Evolutionary conservation across 805 yeast genomes (phyloP).

Genomic region (Lachancea nothofagi): DNA sequence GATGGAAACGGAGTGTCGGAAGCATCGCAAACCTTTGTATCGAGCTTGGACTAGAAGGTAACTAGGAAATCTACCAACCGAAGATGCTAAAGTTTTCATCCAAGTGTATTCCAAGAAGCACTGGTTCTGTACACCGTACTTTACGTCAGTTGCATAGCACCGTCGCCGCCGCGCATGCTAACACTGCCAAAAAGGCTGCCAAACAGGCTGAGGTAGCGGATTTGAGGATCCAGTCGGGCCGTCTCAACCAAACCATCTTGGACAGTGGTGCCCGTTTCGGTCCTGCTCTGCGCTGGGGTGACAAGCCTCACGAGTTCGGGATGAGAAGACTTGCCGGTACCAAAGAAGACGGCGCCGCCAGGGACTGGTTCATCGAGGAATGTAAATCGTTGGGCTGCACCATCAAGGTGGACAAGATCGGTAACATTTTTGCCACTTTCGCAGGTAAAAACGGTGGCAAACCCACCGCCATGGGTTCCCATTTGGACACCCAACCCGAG

Average conservation of each 20-base stretch:
- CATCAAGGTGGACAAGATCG: constrained; percentile 57
- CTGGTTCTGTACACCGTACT: too few species aligned
- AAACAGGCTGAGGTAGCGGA: too few species aligned
- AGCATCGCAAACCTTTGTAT: too few species aligned
- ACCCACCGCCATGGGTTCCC: constrained; percentile 69
- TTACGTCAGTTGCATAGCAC: too few species aligned
- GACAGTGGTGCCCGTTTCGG: constrained; percentile 54
- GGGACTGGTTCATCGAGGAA: constrained; percentile 60
- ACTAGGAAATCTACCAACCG: too few species aligned
- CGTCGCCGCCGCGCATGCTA: too few species aligned
- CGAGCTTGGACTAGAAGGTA: too few species aligned
- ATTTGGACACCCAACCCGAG: constrained; percentile 71
- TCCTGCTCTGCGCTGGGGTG: constrained; percentile 59
- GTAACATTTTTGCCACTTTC: constrained; percentile 60
- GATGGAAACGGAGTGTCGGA: too few species aligned
- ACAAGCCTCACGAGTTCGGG: constrained; percentile 53
- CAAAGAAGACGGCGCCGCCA: constrained; percentile 58
- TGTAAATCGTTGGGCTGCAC: constrained; percentile 49
- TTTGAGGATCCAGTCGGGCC: constrained; percentile 33
- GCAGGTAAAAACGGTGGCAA: constrained; percentile 48
- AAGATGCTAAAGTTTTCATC: too few species aligned
- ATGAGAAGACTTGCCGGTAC: constrained; percentile 59
- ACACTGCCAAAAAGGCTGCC: too few species aligned
- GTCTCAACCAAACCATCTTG: constrained; percentile 56
- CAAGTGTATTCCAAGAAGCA: too few species aligned